These are phyloP conservation scores for Cladophialophora exuberans DNA, from an alignment of 2,329 filamentous ascomycete species.

Conservation along the genomic window DNA sequence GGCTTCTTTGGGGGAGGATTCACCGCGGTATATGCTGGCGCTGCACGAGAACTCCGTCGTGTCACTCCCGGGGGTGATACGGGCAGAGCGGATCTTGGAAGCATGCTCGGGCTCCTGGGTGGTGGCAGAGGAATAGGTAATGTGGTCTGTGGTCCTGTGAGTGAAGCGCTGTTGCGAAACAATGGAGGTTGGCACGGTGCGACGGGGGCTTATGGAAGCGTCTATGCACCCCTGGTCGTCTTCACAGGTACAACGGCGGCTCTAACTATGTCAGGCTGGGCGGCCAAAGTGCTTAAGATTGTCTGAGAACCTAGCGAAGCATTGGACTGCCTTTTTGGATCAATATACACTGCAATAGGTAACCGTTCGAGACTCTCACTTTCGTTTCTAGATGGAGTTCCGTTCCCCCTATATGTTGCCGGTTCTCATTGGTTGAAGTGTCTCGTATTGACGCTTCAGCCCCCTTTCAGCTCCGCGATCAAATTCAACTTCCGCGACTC, in stretches of 20 bases:
- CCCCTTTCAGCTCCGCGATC: not conserved
- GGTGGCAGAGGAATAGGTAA: conserved; percentile 57
- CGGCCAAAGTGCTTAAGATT: conserved; percentile 13
- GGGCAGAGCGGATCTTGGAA: conserved; percentile 46
- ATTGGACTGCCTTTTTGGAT: not conserved
- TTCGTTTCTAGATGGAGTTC: no score
- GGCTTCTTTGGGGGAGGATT: conserved; percentile 50
- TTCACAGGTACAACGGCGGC: conserved; percentile 47
- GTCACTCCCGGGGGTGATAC: conserved; percentile 12
- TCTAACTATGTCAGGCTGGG: conserved; percentile 12
- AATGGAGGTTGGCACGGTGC: not conserved
- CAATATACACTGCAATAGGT: not conserved
- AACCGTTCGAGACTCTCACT: no score
- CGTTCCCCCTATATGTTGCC: no score
- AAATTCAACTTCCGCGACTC: not conserved
- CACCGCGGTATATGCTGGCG: conserved; percentile 48
- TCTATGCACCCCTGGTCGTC: conserved; percentile 38
- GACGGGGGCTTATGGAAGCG: not conserved
- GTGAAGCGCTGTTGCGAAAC: conserved; percentile 41
- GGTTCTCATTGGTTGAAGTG: not conserved
- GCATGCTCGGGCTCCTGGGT: conserved; percentile 53
- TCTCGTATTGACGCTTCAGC: not conserved
- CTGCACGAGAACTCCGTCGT: conserved; percentile 39
- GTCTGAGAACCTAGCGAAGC: not conserved
- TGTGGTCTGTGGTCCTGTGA: conserved; percentile 55